Base-by-base conservation (phyloP, 2,329 filamentous ascomycete species). In the Talaromyces albobiverticillius region DNA sequence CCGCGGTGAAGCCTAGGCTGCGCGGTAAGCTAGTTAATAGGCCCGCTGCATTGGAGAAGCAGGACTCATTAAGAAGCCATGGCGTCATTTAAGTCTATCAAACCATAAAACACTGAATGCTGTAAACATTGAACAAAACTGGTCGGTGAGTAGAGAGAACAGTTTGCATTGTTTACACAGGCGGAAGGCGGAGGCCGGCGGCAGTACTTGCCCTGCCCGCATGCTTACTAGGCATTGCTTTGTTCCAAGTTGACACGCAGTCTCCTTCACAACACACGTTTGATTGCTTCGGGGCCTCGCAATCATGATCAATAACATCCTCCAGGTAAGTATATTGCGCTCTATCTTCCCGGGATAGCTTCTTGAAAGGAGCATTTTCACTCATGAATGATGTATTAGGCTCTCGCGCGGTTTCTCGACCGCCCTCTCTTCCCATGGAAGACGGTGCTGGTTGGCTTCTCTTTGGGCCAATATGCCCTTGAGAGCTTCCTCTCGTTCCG, bases 381-480 rank as follows among this genome's bases (percentile, higher is more conserved):
- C 45, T 48, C 9, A 53, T 36, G 26, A 43, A 41, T 26, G 18
- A 36, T 49, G 26, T 10, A 16, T 46, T 58, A 84, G 79, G 78
- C 82, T 78, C 85, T 97, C 63, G 90, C 90, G 69, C 84, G 84
- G 72, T 86, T 88, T 73, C 87, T 97, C 66, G 94, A 99, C 79
- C 85, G 89, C 68, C 92, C 93, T 55, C 80, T 89, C 68, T 96
- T 97, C 78, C 93, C 94, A 53, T 99, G 94, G 94, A 99, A 96
- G 84, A 88, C 85, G 71, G 85, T 99, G 65, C 92, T 99, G 66
- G 83, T 97, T 64, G 89, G 91, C 66, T 99, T 99, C 78, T 95
- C 91, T 26, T 72, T 97, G 64, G 90, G 88, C 58, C 90, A 99
- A 71, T 97, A 90, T 72, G 76, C 90, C 52, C 86, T 99, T 67